Evolutionary conservation across 257 asterid genomes (phyloP).

Genomic region (Solanum etuberosum): DNA sequence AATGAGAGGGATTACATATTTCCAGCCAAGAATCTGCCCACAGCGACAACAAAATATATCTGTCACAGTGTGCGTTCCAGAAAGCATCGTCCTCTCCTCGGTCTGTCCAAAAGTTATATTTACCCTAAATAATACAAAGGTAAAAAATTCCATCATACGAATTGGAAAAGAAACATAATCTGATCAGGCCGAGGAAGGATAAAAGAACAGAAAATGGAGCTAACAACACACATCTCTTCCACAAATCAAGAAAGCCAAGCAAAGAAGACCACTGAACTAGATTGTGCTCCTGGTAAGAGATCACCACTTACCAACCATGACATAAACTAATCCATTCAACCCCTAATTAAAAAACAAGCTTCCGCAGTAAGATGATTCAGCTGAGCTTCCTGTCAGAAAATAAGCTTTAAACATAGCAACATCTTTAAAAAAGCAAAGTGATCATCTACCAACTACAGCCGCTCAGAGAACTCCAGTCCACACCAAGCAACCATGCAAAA

Average conservation of each 20-base stretch:
- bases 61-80: slow-evolving; percentile 70
- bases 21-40: slow-evolving; percentile 81
- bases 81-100: slow-evolving; percentile 71
- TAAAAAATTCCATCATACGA: neutral
- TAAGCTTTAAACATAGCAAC: neutral
- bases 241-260: neutral
- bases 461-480: neutral
- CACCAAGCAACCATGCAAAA: neutral
- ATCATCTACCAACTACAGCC: neutral
- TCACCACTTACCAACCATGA: neutral
- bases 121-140: slow-evolving; percentile 20
- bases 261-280: neutral
- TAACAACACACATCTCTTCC: neutral
- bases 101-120: slow-evolving; percentile 51
- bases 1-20: slow-evolving; percentile 39
- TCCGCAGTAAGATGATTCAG: neutral
- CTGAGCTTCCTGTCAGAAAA: neutral
- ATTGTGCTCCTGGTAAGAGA: neutral
- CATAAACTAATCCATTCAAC: neutral
- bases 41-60: slow-evolving; percentile 73
- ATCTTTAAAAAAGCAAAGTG: neutral
- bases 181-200: neutral
- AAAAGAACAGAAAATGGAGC: neutral
- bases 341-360: neutral
- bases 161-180: neutral